Base-by-base conservation (phyloP, 139 green algal genomes). In the Tetradesmus lagerheimii region DNA sequence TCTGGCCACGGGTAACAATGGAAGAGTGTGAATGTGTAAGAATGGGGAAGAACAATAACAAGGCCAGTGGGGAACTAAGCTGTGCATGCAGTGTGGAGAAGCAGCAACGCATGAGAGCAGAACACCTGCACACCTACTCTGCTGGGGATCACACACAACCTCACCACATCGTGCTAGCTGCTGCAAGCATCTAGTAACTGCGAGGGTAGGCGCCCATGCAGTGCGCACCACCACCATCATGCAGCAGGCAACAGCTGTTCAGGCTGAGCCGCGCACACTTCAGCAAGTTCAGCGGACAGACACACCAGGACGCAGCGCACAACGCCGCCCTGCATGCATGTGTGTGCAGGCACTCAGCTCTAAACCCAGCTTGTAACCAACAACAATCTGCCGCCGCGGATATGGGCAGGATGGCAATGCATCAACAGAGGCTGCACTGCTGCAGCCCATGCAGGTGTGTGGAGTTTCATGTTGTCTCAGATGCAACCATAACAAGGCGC, bases 21-120 rank as follows among this genome's bases (percentile, higher is more conserved):
- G 57, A 71, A 71, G 57, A 31, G 57, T 71, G 57, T 71, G 57
- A 67, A 71, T 71, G 23, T 71, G 57, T 71, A 71, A 71, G 57
- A 71, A 71, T 71, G 57, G 4, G 57, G 57, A 71, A 71, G 57
- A 71, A 25, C 57, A 71, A 31, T 71, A n/a, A 71, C 14, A n/a
- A 71, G 57, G 23, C 57, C 57, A 31, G 57, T 31, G 18, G 57
- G 23, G 20, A 9, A 8, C 57, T 31, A n/a, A 23, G 57, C 23
- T n/a, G 25, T n/a, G 25, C 57, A 71, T 31, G 57, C 57, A 71
- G 23, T n/a, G 20, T 71, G 57, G 25, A 31, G 47, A n/a, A 71
- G 57, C 57, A 71, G 57, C 57, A 71, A 71, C 23, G 25, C 57
- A n/a, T 25, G 25, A 11, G 57, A 71, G 23, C 23, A 71, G 57